Base-by-base conservation (phyloP, 148 eudicot genomes). In the Arbutus unedo region DNA sequence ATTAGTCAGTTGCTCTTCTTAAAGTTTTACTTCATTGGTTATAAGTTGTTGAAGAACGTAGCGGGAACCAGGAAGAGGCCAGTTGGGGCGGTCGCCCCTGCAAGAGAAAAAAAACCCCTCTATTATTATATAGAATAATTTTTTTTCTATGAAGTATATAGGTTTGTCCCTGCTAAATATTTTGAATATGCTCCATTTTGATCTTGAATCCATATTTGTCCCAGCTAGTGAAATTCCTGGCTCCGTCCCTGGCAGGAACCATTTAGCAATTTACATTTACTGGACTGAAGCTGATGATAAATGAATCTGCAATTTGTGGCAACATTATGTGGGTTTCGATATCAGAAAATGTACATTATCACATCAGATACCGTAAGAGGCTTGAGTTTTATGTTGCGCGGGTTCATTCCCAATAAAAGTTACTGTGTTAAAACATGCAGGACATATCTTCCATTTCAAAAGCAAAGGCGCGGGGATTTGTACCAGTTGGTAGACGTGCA, bases 391-490 rank as follows among this genome's bases (percentile, higher is more conserved):
- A 72, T 74, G n/a, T 45, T 55, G 54, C 19, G 6, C 15, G 53
- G 19, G 48, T 68, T 72, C 48, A 31, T 31, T n/a, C n/a, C 64
- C 15, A 23, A 45, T 6, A 31, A 7, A 76, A 31, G 38, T 31
- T 31, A 31, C 4, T 44, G 9, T 50, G 11, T 60, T 19, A 47
- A 49, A 8, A 77, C 64, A 21, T 84, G 15, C 85, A 94, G 98
- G 88, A 89, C 88, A 49, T 88, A 90, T 77, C 96, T 94, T 19
- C 98, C 98, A 54, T 82, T 94, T 25, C 92, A 87, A 88, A 93
- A 91, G 90, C 98, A 94, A 81, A 90, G 98, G 44, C 88, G 98
- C 62, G 98, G 98, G 67, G 98, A 94, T 86, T 89, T 94, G 78
- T 94, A 94, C 87, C 92, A 90, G 86, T 38, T 94, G 83, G 91